Evolutionary conservation across 768 basidiomycete genomes (phyloP).

Genomic region (Xerocomus potaroensis): DNA sequence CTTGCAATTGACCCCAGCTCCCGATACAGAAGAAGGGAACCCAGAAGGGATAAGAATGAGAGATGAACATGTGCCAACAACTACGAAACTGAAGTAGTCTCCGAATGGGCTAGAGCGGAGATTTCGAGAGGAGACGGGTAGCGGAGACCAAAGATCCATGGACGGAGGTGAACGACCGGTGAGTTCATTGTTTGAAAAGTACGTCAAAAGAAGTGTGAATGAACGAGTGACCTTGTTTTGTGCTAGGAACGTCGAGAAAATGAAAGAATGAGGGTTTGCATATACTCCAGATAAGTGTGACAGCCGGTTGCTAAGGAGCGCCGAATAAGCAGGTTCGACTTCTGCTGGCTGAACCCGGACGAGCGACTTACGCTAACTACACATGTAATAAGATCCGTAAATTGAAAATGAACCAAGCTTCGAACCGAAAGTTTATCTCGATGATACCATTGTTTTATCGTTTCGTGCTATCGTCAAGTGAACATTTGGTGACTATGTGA

Average conservation of each 20-base stretch:
- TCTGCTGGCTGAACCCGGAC: too few species aligned
- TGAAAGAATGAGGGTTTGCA: not conserved
- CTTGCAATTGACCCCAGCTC: slow-evolving; percentile 75
- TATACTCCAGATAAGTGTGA: not conserved
- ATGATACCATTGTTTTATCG: too few species aligned
- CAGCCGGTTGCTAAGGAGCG: too few species aligned
- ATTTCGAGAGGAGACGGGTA: slow-evolving; percentile 11
- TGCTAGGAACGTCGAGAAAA: not conserved
- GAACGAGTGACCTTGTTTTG: too few species aligned
- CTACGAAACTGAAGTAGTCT: slow-evolving; percentile 17
- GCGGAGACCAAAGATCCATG: slow-evolving; percentile 8
- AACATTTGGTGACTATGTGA: too few species aligned
- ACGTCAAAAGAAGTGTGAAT: too few species aligned
- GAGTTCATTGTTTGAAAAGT: slow-evolving; percentile 19
- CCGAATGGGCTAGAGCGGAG: slow-evolving; percentile 13
- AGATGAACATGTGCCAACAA: slow-evolving; percentile 17
- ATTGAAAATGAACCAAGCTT: too few species aligned
- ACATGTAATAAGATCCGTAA: too few species aligned
- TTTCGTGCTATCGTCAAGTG: too few species aligned
- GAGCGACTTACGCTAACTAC: too few species aligned
- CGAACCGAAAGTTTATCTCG: too few species aligned
- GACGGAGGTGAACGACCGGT: slow-evolving; percentile 14
- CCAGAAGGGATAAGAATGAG: slow-evolving; percentile 30
- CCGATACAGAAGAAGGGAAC: slow-evolving; percentile 67
- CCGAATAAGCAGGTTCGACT: too few species aligned